Conservation (phyloP, 2,329 filamentous ascomycete genomes). For the Talaromyces sp. region DNA sequence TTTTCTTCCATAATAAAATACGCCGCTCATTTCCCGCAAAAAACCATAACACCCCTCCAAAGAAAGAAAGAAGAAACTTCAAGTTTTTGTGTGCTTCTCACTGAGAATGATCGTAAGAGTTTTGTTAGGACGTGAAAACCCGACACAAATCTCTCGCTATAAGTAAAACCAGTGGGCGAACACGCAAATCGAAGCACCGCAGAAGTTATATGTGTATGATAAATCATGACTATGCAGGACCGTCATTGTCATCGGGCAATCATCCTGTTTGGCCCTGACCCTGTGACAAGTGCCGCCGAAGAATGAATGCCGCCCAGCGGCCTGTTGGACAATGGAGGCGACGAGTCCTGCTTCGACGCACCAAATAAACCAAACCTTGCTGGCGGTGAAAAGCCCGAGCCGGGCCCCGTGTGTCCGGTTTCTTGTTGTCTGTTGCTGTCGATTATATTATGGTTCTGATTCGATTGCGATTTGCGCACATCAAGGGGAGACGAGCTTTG, state of each 20-base stretch:
- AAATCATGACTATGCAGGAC: neutral
- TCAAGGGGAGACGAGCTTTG: conserved; percentile 34
- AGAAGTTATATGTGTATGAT: neutral
- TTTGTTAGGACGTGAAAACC: neutral
- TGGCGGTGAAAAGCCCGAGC: conserved; percentile 28
- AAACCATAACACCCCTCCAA: neutral
- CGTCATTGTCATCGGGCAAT: conserved; percentile 21
- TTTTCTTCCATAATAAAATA: neutral
- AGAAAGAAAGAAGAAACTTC: neutral
- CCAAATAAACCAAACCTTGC: conserved; percentile 30
- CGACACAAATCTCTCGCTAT: neutral
- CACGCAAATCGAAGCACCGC: neutral
- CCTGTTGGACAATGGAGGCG: conserved; percentile 24
- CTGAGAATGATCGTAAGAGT: neutral
- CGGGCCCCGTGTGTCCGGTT: conserved; percentile 19
- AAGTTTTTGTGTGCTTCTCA: neutral
- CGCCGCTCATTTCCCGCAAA: neutral
- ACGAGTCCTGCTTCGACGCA: conserved; percentile 24
- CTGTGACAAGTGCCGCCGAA: conserved; percentile 21
- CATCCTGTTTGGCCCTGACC: conserved; percentile 20
- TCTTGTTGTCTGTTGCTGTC: conserved; percentile 21
- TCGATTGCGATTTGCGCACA: conserved; percentile 32
- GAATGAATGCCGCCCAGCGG: conserved; percentile 26
- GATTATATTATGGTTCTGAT: conserved; percentile 15
- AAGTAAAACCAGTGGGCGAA: neutral